Evolutionary conservation across 164 flowering plant species (phyloP).

Genomic region (Nymphaea thermarum): DNA sequence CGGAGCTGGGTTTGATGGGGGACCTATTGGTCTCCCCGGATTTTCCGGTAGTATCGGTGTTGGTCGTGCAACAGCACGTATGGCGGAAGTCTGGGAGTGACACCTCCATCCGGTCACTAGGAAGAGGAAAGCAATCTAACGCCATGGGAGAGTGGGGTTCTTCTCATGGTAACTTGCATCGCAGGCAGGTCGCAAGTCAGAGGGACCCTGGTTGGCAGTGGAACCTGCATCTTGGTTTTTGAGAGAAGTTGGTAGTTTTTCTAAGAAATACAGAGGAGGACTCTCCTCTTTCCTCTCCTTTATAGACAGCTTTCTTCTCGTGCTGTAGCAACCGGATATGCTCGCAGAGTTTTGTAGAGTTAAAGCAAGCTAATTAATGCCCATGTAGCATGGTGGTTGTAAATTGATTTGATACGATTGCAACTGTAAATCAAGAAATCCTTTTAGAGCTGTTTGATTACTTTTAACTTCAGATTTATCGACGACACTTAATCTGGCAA

Average conservation of each 20-base stretch:
- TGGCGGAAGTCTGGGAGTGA: background rate
- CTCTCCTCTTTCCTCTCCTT: too few relatives aligned
- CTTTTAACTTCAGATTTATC: too few relatives aligned
- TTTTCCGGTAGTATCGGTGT: conserved; percentile 9
- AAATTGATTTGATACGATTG: too few relatives aligned
- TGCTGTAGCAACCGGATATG: too few relatives aligned
- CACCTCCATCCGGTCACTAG: background rate
- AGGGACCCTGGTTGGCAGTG: background rate
- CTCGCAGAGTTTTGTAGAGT: too few relatives aligned
- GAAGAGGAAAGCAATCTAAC: background rate
- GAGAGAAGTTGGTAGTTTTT: background rate
- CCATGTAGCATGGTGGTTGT: too few relatives aligned
- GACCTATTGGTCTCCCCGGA: conserved; percentile 15
- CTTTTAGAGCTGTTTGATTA: too few relatives aligned
- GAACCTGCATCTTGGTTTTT: background rate
- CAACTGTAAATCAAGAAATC: too few relatives aligned
- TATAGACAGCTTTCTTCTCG: too few relatives aligned
- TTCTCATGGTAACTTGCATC: background rate
- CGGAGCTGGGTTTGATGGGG: conserved; percentile 17
- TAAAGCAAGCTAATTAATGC: too few relatives aligned
- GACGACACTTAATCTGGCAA: too few relatives aligned
- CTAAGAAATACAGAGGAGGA: too few relatives aligned
- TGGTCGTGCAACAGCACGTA: conserved; percentile 15
- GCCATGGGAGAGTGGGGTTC: background rate
- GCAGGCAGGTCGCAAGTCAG: background rate